Conservation (phyloP, 805 yeast species). For the Cyberlindnera misumaiensis region DNA sequence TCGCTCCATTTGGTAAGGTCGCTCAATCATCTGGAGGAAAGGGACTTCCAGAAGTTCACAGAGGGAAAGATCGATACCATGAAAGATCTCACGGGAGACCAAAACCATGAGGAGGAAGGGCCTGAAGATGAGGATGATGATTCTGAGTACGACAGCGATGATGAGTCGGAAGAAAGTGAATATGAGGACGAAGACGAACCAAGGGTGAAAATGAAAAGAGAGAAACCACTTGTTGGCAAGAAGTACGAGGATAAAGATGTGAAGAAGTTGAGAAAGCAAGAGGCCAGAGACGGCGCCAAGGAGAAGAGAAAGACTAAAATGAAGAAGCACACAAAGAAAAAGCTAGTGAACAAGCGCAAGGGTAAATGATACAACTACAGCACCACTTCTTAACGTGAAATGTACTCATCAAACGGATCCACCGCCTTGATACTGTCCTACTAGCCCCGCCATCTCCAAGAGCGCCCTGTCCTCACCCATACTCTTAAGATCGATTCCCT, state of each 20-base stretch:
- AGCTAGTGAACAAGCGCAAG: slow-evolving; percentile 53
- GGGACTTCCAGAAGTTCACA: slow-evolving; percentile 75
- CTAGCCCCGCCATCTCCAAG: slow-evolving; percentile 72
- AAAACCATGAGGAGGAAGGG: slow-evolving; percentile 20
- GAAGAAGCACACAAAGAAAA: slow-evolving; percentile 79
- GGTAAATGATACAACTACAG: slow-evolving; percentile 3
- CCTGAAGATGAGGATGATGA: slow-evolving; percentile 22
- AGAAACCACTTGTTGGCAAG: slow-evolving; percentile 55
- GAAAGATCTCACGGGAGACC: slow-evolving; percentile 46
- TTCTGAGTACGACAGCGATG: slow-evolving; percentile 22
- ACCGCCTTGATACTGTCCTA: slow-evolving; percentile 44
- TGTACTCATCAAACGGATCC: slow-evolving; percentile 33
- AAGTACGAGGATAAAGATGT: slow-evolving; percentile 72
- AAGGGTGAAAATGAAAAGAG: slow-evolving; percentile 28
- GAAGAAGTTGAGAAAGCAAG: slow-evolving; percentile 68
- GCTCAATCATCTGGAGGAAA: slow-evolving; percentile 78
- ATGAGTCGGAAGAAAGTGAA: slow-evolving; percentile 27
- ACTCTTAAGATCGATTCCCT: slow-evolving; percentile 55
- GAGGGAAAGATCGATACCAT: slow-evolving; percentile 79
- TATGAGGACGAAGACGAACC: slow-evolving; percentile 29
- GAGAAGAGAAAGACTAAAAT: slow-evolving; percentile 78
- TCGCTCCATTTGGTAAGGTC: slow-evolving; percentile 72
- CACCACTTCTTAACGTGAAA: not conserved
- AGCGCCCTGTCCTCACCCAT: slow-evolving; percentile 80
- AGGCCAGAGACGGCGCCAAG: slow-evolving; percentile 67